These are phyloP conservation scores for Sphenostylis stenocarpa DNA, from an alignment of 306 rosid genomes.

Conservation along the genomic window DNA sequence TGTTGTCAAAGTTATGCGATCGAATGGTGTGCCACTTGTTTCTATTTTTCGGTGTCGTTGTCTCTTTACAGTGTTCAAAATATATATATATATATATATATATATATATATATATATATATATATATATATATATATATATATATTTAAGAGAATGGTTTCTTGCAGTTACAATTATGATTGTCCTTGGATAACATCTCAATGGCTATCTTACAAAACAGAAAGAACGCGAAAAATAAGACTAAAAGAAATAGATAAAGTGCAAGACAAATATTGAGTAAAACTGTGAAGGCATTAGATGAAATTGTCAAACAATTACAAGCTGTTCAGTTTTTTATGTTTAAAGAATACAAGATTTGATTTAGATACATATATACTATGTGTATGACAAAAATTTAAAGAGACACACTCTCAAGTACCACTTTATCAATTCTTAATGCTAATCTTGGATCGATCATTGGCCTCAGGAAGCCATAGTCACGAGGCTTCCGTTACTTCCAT, in stretches of 20 bases:
- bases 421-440: conserved; percentile 38
- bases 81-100: no score
- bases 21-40: background rate
- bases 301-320: conserved; percentile 50
- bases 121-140: no score
- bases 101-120: no score
- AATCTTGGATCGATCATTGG: conserved; percentile 29
- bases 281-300: conserved; percentile 31
- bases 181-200: background rate
- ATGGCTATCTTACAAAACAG: background rate
- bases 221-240: background rate
- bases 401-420: conserved; percentile 35
- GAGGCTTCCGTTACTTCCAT: conserved; percentile 27
- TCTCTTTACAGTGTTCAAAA: background rate
- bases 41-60: background rate
- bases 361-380: conserved; percentile 55
- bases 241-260: background rate
- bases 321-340: conserved; percentile 56
- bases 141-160: background rate
- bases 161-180: conserved; percentile 14
- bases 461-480: conserved; percentile 35
- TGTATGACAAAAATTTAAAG: conserved; percentile 58
- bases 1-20: background rate
- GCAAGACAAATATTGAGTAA: conserved; percentile 8
- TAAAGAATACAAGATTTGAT: conserved; percentile 69